A percentile compares a stretch with the other conserved stretches of the same genome.
phyloP scores from a whole-genome alignment of 73 alveolate species.

The Paramecium sexaurelia region DNA sequence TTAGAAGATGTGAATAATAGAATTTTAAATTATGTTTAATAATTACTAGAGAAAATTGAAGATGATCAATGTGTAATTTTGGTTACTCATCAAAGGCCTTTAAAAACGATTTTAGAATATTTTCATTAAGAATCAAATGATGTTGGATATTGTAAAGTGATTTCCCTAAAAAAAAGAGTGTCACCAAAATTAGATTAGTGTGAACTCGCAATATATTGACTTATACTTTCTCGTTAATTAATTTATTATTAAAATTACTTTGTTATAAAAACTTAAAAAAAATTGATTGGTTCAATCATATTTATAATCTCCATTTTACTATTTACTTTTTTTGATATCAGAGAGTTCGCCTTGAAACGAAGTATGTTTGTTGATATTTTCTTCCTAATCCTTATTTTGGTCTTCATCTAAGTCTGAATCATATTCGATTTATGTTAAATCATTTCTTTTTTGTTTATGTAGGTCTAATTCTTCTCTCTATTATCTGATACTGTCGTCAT shows the following conservation, averaged over 20 bases:
- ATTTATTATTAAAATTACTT: neutral
- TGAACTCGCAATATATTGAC: neutral
- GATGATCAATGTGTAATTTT: neutral
- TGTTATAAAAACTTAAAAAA: neutral
- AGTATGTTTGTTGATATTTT: neutral
- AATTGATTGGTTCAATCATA: neutral
- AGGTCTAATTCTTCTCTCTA: neutral
- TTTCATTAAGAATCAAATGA: neutral
- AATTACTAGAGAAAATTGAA: neutral
- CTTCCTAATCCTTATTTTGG: neutral
- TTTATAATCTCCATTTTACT: neutral
- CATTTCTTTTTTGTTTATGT: neutral
- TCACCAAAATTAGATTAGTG: neutral
- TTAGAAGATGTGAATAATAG: slow-evolving; percentile 1
- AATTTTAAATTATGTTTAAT: neutral
- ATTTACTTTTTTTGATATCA: neutral
- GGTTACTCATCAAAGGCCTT: slow-evolving; percentile 30
- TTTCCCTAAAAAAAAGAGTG: neutral
- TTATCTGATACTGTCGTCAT: slow-evolving; percentile 39
- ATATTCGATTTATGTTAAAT: neutral
- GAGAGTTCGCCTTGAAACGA: neutral
- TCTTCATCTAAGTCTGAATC: neutral
- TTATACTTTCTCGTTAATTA: neutral
- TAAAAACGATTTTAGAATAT: neutral
- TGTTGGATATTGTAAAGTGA: slow-evolving; percentile 38